Evolutionary conservation across 2,329 filamentous ascomycete species (phyloP).

Genomic region (Colletotrichum spaethianum): DNA sequence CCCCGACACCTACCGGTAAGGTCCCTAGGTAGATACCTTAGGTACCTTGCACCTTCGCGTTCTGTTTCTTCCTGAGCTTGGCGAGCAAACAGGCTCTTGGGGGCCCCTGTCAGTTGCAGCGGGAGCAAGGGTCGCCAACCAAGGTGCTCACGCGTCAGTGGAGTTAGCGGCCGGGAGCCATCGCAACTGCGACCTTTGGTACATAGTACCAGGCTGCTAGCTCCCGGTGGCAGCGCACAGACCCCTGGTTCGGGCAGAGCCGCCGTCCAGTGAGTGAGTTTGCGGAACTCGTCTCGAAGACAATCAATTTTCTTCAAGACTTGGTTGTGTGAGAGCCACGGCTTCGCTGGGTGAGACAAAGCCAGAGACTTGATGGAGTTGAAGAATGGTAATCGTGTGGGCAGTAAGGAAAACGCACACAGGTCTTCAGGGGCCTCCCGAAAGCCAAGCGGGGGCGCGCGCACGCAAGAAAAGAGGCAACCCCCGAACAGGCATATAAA

Average conservation of each 20-base stretch:
- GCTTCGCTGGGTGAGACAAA: too few relatives aligned
- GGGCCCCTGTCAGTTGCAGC: constrained; percentile 24
- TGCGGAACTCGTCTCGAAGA: too few relatives aligned
- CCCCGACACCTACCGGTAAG: too few relatives aligned
- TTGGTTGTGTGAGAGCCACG: too few relatives aligned
- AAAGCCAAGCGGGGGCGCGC: not conserved
- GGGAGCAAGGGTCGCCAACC: constrained; percentile 23
- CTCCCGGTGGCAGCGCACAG: constrained; percentile 24
- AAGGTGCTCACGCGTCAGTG: not conserved
- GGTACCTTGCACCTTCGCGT: not conserved
- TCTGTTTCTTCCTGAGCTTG: not conserved
- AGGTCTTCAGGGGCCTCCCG: not conserved
- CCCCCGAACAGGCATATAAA: not conserved
- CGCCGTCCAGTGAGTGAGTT: not conserved
- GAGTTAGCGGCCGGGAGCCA: constrained; percentile 7
- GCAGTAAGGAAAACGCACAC: not conserved
- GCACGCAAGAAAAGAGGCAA: not conserved
- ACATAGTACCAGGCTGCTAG: too few relatives aligned
- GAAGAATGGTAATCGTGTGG: not conserved
- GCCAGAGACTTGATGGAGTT: too few relatives aligned
- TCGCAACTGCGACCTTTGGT: constrained; percentile 9
- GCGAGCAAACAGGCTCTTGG: constrained; percentile 3
- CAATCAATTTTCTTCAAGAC: too few relatives aligned
- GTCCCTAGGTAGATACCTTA: too few relatives aligned
- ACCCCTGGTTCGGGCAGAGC: constrained; percentile 22